phyloP scores from a whole-genome alignment of 306 rosid genomes.

The Cucurbita moschata region DNA sequence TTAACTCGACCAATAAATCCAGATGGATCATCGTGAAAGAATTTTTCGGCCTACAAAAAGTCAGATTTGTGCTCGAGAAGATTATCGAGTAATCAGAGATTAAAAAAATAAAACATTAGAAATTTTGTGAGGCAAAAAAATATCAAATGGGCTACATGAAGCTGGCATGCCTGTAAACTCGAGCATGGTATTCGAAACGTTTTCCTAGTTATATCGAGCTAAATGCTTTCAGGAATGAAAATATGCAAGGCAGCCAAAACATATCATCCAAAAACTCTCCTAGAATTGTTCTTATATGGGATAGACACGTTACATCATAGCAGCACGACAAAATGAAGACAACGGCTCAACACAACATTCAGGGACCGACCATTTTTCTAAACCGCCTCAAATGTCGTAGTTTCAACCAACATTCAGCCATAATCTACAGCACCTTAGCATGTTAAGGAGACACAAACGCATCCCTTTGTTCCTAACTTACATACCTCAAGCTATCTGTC shows the following conservation, averaged over 20 bases:
- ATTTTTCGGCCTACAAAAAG: too few relatives aligned
- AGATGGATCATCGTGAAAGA: too few relatives aligned
- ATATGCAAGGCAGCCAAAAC: not conserved
- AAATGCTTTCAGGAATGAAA: not conserved
- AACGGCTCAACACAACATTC: too few relatives aligned
- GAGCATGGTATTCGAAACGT: not conserved
- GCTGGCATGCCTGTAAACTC: not conserved
- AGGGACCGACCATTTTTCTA: not conserved
- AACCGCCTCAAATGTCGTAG: not conserved
- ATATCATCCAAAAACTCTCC: not conserved
- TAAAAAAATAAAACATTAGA: too few relatives aligned
- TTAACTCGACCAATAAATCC: too few relatives aligned
- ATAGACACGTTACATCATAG: too few relatives aligned
- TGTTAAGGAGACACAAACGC: not conserved
- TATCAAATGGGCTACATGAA: too few relatives aligned
- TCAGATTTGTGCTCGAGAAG: too few relatives aligned
- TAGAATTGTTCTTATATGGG: not conserved
- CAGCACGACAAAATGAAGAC: too few relatives aligned
- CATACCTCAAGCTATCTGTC: not conserved
- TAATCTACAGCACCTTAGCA: not conserved
- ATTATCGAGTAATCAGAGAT: too few relatives aligned
- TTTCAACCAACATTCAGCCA: not conserved
- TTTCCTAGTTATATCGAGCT: not conserved
- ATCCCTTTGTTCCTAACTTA: not conserved
- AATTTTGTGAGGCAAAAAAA: too few relatives aligned